Conservation (phyloP, 768 basidiomycete species). For the Boletus bicolor region DNA sequence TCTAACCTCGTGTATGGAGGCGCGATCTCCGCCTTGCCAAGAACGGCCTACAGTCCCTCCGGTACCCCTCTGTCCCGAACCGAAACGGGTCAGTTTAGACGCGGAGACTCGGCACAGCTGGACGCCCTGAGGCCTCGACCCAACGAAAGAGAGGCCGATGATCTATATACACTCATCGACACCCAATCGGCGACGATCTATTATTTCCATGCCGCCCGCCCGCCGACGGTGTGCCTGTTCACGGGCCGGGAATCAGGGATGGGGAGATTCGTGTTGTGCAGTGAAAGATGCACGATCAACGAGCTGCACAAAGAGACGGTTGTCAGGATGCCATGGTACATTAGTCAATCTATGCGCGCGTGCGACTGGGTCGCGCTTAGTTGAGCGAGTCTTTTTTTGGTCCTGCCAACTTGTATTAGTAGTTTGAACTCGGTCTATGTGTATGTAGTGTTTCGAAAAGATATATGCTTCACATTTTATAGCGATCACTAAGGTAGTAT, state of each 20-base stretch:
- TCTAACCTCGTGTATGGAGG: conserved; percentile 16
- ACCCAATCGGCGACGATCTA: conserved; percentile 22
- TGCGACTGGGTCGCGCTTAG: conserved; percentile 25
- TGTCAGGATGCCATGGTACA: conserved; percentile 21
- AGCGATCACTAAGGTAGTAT: no score
- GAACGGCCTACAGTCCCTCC: conserved; percentile 17
- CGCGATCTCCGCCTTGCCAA: conserved; percentile 2
- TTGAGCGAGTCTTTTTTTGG: neutral
- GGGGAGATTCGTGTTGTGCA: conserved; percentile 23
- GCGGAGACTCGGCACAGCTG: conserved; percentile 15
- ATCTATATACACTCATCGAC: conserved; percentile 26
- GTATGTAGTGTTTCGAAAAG: no score
- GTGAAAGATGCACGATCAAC: conserved; percentile 19
- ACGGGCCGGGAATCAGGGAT: conserved; percentile 20
- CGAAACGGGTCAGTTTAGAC: conserved; percentile 10
- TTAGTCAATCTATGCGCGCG: conserved; percentile 17
- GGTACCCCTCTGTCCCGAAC: conserved; percentile 15
- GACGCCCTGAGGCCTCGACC: neutral
- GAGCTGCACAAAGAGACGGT: conserved; percentile 26
- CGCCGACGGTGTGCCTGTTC: conserved; percentile 26
- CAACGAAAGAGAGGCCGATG: neutral
- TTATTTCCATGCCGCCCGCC: conserved; percentile 21
- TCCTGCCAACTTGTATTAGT: neutral
- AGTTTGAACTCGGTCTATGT: no score
- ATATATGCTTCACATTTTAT: no score